Conservation (phyloP, 2,329 filamentous ascomycete genomes). For the Aspergillus novofumigatus region DNA sequence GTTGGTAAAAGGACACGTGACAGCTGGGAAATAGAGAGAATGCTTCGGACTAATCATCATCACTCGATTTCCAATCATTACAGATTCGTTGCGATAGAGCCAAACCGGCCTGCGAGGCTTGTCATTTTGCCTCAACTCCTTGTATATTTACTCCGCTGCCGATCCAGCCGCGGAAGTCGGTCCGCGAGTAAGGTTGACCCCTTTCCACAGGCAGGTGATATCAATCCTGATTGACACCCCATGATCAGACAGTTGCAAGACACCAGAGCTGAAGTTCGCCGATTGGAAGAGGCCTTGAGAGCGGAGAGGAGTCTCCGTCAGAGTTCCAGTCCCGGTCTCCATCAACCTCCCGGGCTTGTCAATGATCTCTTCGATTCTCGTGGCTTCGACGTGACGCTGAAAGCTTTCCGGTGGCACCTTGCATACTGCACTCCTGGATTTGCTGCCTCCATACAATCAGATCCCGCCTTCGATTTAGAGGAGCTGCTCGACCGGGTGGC, state of each 20-base stretch:
- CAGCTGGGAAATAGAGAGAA: background rate
- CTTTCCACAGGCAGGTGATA: background rate
- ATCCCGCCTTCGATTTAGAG: slow-evolving; percentile 13
- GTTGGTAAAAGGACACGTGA: slow-evolving; percentile 5
- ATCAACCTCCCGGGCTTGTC: background rate
- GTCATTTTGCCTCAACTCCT: slow-evolving; percentile 15
- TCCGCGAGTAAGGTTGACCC: slow-evolving; percentile 16
- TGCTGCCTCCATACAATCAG: slow-evolving; percentile 7
- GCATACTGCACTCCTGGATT: slow-evolving; percentile 15
- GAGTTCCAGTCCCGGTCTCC: background rate
- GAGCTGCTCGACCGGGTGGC: slow-evolving; percentile 9
- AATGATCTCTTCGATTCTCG: slow-evolving; percentile 1
- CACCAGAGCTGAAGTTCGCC: background rate
- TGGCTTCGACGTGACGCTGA: background rate
- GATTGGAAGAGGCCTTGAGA: background rate
- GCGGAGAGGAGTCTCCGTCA: background rate
- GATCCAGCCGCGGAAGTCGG: slow-evolving; percentile 13
- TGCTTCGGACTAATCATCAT: background rate
- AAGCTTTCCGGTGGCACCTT: slow-evolving; percentile 18
- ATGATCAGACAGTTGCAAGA: slow-evolving; percentile 11
- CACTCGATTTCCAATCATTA: background rate
- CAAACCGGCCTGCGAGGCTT: slow-evolving; percentile 25
- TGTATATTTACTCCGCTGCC: slow-evolving; percentile 18
- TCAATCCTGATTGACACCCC: background rate
- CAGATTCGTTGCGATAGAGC: slow-evolving; percentile 25